phyloP scores from a whole-genome alignment of 306 rosid genomes.

The Prosopis cineraria region DNA sequence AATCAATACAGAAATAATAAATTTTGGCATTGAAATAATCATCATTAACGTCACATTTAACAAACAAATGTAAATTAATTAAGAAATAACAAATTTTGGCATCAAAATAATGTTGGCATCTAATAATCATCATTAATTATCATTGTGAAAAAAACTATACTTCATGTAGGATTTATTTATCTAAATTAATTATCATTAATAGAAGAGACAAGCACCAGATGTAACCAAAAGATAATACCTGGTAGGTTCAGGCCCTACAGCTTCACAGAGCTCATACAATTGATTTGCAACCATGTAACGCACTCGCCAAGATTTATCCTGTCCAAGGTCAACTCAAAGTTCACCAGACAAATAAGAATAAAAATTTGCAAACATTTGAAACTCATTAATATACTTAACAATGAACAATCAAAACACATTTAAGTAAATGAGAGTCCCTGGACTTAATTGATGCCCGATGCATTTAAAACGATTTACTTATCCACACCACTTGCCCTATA shows the following conservation, averaged over 20 bases:
- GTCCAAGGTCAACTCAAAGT: constrained; percentile 23
- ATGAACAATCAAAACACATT: background rate
- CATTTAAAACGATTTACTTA: background rate
- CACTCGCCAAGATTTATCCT: constrained; percentile 96
- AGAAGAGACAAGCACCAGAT: background rate
- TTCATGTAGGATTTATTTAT: constrained; percentile 1
- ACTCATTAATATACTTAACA: background rate
- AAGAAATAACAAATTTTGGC: background rate
- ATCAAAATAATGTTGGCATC: background rate
- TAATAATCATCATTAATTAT: background rate
- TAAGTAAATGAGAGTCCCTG: background rate
- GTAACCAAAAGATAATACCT: constrained; percentile 49
- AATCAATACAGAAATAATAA: background rate
- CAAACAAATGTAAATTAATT: background rate
- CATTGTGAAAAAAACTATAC: background rate
- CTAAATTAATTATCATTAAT: too few relatives aligned
- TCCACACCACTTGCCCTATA: background rate
- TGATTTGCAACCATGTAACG: constrained; percentile 94
- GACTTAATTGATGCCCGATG: background rate
- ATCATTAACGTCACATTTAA: background rate
- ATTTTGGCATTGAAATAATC: background rate
- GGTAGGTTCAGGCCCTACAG: constrained; percentile 86
- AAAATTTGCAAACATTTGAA: background rate
- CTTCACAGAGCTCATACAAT: constrained; percentile 85
- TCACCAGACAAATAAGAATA: background rate